Base-by-base conservation (phyloP, 139 green algal genomes). In the Penium margaritaceum region DNA sequence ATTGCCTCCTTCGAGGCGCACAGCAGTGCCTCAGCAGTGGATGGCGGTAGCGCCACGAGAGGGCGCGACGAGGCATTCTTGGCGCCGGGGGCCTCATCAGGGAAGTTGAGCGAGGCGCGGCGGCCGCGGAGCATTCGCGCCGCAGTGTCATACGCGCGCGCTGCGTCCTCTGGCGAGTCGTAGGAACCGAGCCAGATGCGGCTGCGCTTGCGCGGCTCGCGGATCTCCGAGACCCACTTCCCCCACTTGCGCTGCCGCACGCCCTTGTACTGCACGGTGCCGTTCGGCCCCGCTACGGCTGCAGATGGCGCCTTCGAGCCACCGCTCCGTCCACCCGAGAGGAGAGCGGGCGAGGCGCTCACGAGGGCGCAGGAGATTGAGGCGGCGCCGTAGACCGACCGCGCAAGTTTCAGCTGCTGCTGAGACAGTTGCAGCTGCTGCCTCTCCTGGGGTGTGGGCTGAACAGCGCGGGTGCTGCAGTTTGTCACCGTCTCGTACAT, bases 171-270 rank as follows among this genome's bases (percentile, higher is more conserved):
- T 24, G 63, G 27, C 30, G 21, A 15, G 33, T 54, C 63, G 32
- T 44, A 70, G 63, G 24, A 37, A 24, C 63, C 63, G 15, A 70
- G 17, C 63, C 63, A 70, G 30, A 70, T 70, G 63, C 63, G 63
- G 27, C 24, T 70, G 6, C 32, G 29, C 33, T 21, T 46, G 36
- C 21, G 51, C 19, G 66, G 66, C 33, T 74, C 41, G 15, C 66
- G 66, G 15, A 74, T 32, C 54, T 74, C 66, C 21, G 66, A 37
- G 32, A 43, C 38, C 66, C 66, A 74, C 21, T 39, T 37, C n/a
- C 66, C 66, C 35, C 36, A 74, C 21, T 24, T 27, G 17, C 66
- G 32, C 41, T 74, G 66, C 24, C 51, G 51, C 12, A 60, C 51
- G 29, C 51, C 51, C 51, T 60, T 60, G 19, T 60, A 60, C 6